Percentiles rank a stretch among this genome's conserved stretches.
These are phyloP conservation scores for Sporormia fimetaria DNA, from an alignment of 495 filamentous ascomycete genomes.

Conservation along the genomic window DNA sequence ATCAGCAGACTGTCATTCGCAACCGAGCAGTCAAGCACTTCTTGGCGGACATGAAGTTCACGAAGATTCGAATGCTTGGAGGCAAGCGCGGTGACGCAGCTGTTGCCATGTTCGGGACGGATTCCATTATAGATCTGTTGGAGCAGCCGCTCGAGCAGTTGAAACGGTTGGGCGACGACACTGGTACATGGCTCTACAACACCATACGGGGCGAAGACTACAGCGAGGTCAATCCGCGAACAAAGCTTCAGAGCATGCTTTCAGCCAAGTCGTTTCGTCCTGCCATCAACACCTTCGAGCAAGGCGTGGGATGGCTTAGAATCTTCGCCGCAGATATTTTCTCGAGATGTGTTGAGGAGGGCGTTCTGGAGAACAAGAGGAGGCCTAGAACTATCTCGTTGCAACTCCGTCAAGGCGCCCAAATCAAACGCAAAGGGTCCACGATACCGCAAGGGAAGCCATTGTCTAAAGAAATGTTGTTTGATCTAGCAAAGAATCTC, in stretches of 20 bases:
- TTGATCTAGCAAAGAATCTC: conserved; percentile 63
- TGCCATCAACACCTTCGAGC: conserved; percentile 64
- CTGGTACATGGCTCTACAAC: conserved; percentile 76
- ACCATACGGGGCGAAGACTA: conserved; percentile 74
- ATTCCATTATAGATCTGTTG: conserved; percentile 66
- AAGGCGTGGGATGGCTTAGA: conserved; percentile 73
- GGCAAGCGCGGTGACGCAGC: conserved; percentile 92
- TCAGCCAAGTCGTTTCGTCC: conserved; percentile 93
- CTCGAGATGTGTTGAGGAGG: conserved; percentile 80
- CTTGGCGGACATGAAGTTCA: conserved; percentile 78
- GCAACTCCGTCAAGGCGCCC: conserved; percentile 59
- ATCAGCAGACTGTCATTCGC: conserved; percentile 81
- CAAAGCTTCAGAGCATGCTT: conserved; percentile 96
- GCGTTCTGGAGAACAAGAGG: conserved; percentile 77
- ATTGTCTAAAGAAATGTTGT: conserved; percentile 62
- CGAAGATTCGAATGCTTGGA: conserved; percentile 88
- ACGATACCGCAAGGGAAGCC: conserved; percentile 66
- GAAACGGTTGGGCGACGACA: conserved; percentile 71
- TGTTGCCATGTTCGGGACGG: conserved; percentile 62
- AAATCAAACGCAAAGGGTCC: conserved; percentile 58
- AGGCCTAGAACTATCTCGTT: conserved; percentile 75
- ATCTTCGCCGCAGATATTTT: conserved; percentile 94
- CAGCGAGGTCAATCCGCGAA: conserved; percentile 83
- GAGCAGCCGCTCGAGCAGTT: conserved; percentile 64
- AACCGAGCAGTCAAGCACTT: conserved; percentile 74